A percentile compares a stretch with the other conserved stretches of the same genome.
phyloP scores from a whole-genome alignment of 331 rosid genomes.

The Ulmus americana region DNA sequence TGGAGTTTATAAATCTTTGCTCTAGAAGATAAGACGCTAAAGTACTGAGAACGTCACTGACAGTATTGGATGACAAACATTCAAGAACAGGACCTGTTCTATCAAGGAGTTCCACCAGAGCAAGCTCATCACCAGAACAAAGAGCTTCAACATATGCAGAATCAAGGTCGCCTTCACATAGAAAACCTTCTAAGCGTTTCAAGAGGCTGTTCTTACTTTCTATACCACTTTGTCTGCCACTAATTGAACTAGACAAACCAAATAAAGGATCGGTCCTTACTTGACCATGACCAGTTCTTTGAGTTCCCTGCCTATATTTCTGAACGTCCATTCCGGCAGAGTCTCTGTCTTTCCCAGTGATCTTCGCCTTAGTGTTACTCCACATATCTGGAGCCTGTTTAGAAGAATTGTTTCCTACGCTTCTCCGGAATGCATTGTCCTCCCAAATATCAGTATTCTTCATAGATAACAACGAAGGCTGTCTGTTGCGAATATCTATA shows the following conservation, averaged over 20 bases:
- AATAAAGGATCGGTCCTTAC: slow-evolving; percentile 33
- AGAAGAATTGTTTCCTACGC: slow-evolving; percentile 34
- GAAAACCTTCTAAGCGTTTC: slow-evolving; percentile 55
- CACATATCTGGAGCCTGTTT: slow-evolving; percentile 44
- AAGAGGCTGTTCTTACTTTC: slow-evolving; percentile 48
- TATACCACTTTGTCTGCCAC: slow-evolving; percentile 31
- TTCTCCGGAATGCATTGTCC: slow-evolving; percentile 41
- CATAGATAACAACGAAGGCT: slow-evolving; percentile 35
- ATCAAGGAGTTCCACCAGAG: slow-evolving; percentile 63
- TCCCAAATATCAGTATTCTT: slow-evolving; percentile 47
- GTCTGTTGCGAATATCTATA: slow-evolving; percentile 36
- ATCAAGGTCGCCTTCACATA: slow-evolving; percentile 69
- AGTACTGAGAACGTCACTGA: slow-evolving; percentile 40
- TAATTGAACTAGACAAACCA: slow-evolving; percentile 37
- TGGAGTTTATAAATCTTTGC: slow-evolving; percentile 50
- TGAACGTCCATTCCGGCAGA: slow-evolving; percentile 35
- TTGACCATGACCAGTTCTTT: slow-evolving; percentile 32
- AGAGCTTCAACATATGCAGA: slow-evolving; percentile 75
- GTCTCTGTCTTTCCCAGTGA: slow-evolving; percentile 21
- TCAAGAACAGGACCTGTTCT: slow-evolving; percentile 80
- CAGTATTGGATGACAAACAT: slow-evolving; percentile 56
- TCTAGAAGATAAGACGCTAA: slow-evolving; percentile 63
- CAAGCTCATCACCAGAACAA: slow-evolving; percentile 52
- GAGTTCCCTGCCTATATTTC: slow-evolving; percentile 36
- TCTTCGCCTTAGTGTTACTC: slow-evolving; percentile 37